Evolutionary conservation across 441 rosid species (phyloP), one percentile per base, ranked within the genome.

Genomic region (Mallotus japonicus): DNA sequence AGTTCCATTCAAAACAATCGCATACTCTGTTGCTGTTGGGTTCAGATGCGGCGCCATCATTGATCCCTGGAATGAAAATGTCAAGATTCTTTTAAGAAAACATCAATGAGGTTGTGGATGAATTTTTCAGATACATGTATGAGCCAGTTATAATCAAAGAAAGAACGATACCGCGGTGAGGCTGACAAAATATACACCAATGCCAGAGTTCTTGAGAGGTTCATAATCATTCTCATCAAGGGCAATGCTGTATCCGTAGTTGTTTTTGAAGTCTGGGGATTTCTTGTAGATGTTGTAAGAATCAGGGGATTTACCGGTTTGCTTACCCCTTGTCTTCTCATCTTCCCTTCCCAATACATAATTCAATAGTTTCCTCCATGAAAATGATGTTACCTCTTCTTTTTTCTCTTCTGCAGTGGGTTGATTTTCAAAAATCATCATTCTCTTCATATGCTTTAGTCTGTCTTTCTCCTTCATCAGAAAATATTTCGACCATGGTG

Each of bases 11-110:
- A 87, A 64, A 13, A 92, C 89, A 1, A 92, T 71, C 3, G 93
- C 97, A 32, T 87, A 95, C 54, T 95, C 96, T 0, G 94, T 87
- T 1, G 97, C 96, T 6, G 81, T 84, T 15, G 97, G 96, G 73
- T 95, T 95, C 83, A 91, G 77, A 72, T 92, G 98, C 0, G 96
- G 99, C 28, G 94, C 95, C 96, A 95, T 75, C 99, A 95, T 95
- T 22, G 97, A 86, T 69, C 98, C 98, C 95, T 90, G 72, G 24
- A 72, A 28, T 37, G n/a, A 51, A 37, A 55, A 44, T 34, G 6
- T 19, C 55, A 15, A 37, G 14, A 32, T 16, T 37, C 6, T 37
- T 37, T 37, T 37, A 37, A 37, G 6, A 37, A 37, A 37, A 37
- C 40, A 37, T 37, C 40, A 67, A 46, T 67, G 56, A 54, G 58